These are phyloP conservation scores for Daldinia sp. DNA, from an alignment of 2,329 filamentous ascomycete genomes.

Conservation along the genomic window DNA sequence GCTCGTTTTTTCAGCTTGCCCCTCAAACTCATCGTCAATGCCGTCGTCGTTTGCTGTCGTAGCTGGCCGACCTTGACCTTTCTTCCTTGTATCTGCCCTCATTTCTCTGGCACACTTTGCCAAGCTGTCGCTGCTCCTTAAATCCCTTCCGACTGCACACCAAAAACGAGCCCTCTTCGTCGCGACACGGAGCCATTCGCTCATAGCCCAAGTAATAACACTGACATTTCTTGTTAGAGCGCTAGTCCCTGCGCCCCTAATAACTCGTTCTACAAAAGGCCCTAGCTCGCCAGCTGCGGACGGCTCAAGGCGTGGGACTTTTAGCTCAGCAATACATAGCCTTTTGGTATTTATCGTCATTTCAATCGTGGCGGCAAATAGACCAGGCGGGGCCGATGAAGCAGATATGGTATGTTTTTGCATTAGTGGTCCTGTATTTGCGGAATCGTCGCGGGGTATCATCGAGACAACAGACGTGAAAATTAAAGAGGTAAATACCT, in stretches of 20 bases:
- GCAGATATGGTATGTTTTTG: constrained; percentile 67
- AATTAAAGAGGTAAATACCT: constrained; percentile 73
- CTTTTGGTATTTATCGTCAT: constrained; percentile 66
- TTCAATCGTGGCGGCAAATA: constrained; percentile 66
- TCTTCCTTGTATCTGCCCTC: constrained; percentile 40
- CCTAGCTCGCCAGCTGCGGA: constrained; percentile 67
- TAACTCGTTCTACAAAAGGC: constrained; percentile 58
- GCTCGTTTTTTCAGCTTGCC: constrained; percentile 26
- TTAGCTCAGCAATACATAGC: constrained; percentile 60
- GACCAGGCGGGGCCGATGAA: constrained; percentile 56
- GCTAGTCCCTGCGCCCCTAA: constrained; percentile 50
- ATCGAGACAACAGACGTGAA: constrained; percentile 64
- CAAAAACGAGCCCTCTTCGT: constrained; percentile 69
- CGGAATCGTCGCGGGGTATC: constrained; percentile 47
- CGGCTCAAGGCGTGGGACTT: constrained; percentile 64
- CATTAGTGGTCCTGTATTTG: constrained; percentile 48
- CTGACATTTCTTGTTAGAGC: constrained; percentile 64
- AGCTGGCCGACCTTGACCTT: constrained; percentile 34
- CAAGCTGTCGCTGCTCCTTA: constrained; percentile 51
- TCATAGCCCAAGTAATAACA: constrained; percentile 71
- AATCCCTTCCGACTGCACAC: constrained; percentile 60
- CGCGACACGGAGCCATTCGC: constrained; percentile 71
- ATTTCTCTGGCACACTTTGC: constrained; percentile 44
- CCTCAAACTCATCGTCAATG: constrained; percentile 32
- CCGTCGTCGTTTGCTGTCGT: constrained; percentile 36